Evolutionary conservation across 257 asterid genomes (phyloP), one percentile per base, ranked within the genome.

Genomic region (Hygrophila difformis): DNA sequence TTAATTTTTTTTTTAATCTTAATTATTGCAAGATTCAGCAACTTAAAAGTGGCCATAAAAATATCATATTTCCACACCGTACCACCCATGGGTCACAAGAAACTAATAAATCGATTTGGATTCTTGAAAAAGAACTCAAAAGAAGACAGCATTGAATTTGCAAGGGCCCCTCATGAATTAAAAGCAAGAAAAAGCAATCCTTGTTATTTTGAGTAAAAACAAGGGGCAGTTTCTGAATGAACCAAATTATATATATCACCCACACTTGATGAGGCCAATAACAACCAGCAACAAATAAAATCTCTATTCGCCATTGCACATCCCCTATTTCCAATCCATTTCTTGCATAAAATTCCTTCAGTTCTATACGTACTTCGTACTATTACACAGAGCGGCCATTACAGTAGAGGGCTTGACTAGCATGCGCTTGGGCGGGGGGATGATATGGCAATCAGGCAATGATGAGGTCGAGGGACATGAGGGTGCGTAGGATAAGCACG

Each of bases 401-500:
- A n/a, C n/a, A n/a, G n/a, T 48, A 56, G 44, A 42, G 55, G 8
- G 37, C 46, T 62, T 51, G 60, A 66, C 70, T 65, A 69, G 67
- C 57, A 59, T 65, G 75, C 57, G 70, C 51, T 26, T n/a, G n/a
- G n/a, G n/a, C 38, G 47, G 43, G 29, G 50, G 51, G 36, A 42
- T 31, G 47, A 22, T 44, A 47, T 39, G 67, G 36, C 24, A 39
- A 44, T 29, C 54, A 28, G 46, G 80, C 65, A 74, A 76, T 76
- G 84, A 79, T 78, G 87, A 75, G 74, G 47, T 59, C 53, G 69
- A 64, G 59, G 68, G 67, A 59, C 69, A 60, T 41, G 29, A 62
- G 85, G 70, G 69, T 78, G 77, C 68, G 60, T 70, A 61, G 52
- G 73, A 67, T 71, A 76, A 76, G 74, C 81, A 81, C 83, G 80